phyloP scores from a whole-genome alignment of 75 land plant genomes.

The Pinus taeda region DNA sequence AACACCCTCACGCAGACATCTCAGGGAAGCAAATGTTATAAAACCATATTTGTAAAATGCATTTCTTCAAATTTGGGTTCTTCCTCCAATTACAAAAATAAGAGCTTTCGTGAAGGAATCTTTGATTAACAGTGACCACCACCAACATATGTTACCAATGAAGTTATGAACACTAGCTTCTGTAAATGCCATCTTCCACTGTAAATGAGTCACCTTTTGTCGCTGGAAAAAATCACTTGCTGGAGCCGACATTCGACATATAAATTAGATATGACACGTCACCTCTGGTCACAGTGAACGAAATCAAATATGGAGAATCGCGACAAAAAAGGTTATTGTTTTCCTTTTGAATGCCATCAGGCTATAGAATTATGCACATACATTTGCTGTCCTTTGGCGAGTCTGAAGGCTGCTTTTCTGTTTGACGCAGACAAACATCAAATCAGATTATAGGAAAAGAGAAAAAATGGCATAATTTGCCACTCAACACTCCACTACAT shows the following conservation, averaged over 20 bases:
- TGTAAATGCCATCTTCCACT: constrained; percentile 3
- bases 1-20: constrained; percentile 4
- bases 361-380: constrained; percentile 7
- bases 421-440: background rate
- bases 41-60: constrained; percentile 5
- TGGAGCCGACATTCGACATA: constrained; percentile 3
- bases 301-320: constrained; percentile 11
- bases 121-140: constrained; percentile 8
- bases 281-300: background rate
- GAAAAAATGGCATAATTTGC: background rate
- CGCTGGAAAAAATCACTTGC: constrained; percentile 9
- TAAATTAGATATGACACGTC: background rate
- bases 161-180: background rate
- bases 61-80: constrained; percentile 8
- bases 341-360: background rate
- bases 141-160: background rate
- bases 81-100: background rate
- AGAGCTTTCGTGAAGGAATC: constrained; percentile 1
- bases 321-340: background rate
- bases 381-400: constrained; percentile 8
- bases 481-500: background rate
- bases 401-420: constrained; percentile 15
- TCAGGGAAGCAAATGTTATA: background rate
- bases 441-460: background rate
- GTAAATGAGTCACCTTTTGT: constrained; percentile 6